Conservation (phyloP, 78 protist genomes). For the Pelomyxa schiedti region DNA sequence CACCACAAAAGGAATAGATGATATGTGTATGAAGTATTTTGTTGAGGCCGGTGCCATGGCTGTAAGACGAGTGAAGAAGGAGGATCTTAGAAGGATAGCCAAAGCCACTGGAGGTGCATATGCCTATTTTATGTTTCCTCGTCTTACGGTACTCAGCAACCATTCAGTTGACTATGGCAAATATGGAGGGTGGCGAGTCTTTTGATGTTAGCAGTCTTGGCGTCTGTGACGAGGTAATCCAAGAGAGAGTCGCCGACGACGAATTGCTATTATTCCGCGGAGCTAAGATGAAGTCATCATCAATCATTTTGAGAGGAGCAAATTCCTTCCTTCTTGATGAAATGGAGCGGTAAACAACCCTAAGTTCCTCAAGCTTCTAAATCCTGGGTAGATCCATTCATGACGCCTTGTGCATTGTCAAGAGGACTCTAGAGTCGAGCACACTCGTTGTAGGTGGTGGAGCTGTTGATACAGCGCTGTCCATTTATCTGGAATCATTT, state of each 20-base stretch:
- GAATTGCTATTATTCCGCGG: slow-evolving; percentile 63
- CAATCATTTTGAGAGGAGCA: slow-evolving; percentile 95
- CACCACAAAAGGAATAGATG: slow-evolving; percentile 97
- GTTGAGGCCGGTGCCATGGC: slow-evolving; percentile 93
- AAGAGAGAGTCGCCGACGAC: slow-evolving; percentile 85
- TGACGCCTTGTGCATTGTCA: slow-evolving; percentile 95
- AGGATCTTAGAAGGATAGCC: slow-evolving; percentile 89
- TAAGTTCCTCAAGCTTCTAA: too few relatives aligned
- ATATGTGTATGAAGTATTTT: slow-evolving; percentile 80
- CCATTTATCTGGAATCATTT: slow-evolving; percentile 87
- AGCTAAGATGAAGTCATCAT: slow-evolving; percentile 40
- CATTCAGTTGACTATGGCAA: too few relatives aligned
- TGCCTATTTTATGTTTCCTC: too few relatives aligned
- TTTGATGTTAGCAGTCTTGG: slow-evolving; percentile 81
- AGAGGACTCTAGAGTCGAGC: slow-evolving; percentile 80
- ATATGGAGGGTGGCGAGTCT: slow-evolving; percentile 90
- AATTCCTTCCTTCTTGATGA: slow-evolving; percentile 81
- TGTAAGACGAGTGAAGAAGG: slow-evolving; percentile 80
- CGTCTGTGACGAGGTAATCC: slow-evolving; percentile 48
- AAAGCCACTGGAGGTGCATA: slow-evolving; percentile 94
- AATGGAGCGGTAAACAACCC: slow-evolving; percentile 67
- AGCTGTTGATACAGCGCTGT: slow-evolving; percentile 95
- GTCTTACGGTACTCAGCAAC: slow-evolving; percentile 58
- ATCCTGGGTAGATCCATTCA: slow-evolving; percentile 72
- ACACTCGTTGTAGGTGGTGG: slow-evolving; percentile 89